Evolutionary conservation across 2,329 filamentous ascomycete species (phyloP).

Genomic region (Fusarium sp.): DNA sequence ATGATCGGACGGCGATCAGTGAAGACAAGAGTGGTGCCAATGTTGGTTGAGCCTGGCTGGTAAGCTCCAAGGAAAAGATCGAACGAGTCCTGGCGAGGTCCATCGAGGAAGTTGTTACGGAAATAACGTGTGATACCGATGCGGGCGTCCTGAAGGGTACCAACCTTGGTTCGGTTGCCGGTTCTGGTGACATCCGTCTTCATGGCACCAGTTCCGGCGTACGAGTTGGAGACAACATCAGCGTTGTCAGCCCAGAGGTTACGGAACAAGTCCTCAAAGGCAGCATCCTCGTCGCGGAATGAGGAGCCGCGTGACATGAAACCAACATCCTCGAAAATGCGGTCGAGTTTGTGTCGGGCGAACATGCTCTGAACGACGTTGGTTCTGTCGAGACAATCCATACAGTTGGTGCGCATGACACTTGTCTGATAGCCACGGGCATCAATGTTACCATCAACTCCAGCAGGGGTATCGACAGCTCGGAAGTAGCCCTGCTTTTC

Average conservation of each 20-base stretch:
- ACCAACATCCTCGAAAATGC: slow-evolving; percentile 86
- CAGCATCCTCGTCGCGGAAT: slow-evolving; percentile 77
- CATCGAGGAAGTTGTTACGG: slow-evolving; percentile 93
- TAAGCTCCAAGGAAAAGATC: slow-evolving; percentile 93
- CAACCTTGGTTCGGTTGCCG: slow-evolving; percentile 84
- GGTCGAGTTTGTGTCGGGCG: slow-evolving; percentile 85
- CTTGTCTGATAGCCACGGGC: slow-evolving; percentile 83
- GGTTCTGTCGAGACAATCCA: slow-evolving; percentile 98
- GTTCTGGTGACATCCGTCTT: slow-evolving; percentile 99
- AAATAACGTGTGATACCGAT: slow-evolving; percentile 91
- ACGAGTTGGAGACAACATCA: slow-evolving; percentile 90
- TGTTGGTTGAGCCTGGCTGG: slow-evolving; percentile 74
- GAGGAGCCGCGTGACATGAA: slow-evolving; percentile 78
- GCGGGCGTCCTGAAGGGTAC: slow-evolving; percentile 84
- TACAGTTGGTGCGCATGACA: slow-evolving; percentile 97
- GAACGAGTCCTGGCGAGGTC: slow-evolving; percentile 92
- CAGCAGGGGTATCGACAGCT: slow-evolving; percentile 83
- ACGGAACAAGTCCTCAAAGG: slow-evolving; percentile 91
- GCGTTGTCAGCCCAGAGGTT: slow-evolving; percentile 99
- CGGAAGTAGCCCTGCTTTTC: slow-evolving; percentile 90
- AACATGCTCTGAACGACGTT: slow-evolving; percentile 99
- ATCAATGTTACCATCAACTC: slow-evolving; percentile 76
- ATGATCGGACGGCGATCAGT: slow-evolving; percentile 84
- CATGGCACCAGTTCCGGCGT: slow-evolving; percentile 94
- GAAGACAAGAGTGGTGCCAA: slow-evolving; percentile 79